These are phyloP conservation scores for Tephrocybe sp. DNA, from an alignment of 768 basidiomycete species.

Conservation along the genomic window DNA sequence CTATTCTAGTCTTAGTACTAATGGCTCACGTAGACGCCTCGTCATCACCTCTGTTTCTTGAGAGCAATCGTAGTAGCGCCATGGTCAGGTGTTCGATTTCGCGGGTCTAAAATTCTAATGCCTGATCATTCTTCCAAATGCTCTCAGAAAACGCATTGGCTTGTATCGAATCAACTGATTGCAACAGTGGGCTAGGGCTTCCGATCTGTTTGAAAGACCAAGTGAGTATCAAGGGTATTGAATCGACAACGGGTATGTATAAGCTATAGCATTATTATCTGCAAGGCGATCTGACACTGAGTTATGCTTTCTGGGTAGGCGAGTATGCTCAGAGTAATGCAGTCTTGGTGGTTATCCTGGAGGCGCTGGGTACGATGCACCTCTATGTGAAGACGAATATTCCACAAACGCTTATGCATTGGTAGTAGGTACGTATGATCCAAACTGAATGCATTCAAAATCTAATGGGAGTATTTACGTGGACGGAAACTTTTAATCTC, in stretches of 20 bases:
- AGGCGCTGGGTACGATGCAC: slow-evolving; percentile 65
- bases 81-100: too few relatives aligned
- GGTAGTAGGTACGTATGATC: slow-evolving; percentile 34
- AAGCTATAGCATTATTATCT: too few relatives aligned
- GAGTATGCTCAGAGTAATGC: slow-evolving; percentile 56
- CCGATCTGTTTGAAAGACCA: slow-evolving; percentile 79
- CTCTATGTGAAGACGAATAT: slow-evolving; percentile 73
- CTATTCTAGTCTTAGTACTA: too few relatives aligned
- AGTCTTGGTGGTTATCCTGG: slow-evolving; percentile 62
- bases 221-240: slow-evolving; percentile 62
- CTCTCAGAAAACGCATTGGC: too few relatives aligned
- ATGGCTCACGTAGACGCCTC: too few relatives aligned
- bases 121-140: too few relatives aligned
- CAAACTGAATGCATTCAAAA: neutral
- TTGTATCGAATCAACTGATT: too few relatives aligned
- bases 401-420: slow-evolving; percentile 76
- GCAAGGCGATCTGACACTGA: slow-evolving; percentile 36
- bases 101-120: too few relatives aligned
- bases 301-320: slow-evolving; percentile 75
- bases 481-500: slow-evolving; percentile 75
- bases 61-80: too few relatives aligned
- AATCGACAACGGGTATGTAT: slow-evolving; percentile 71
- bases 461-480: slow-evolving; percentile 32
- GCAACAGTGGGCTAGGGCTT: too few relatives aligned
- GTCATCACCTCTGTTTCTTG: too few relatives aligned